These are phyloP conservation scores for Pythium biforme DNA, from an alignment of 352 stramenopile genomes.

Conservation along the genomic window DNA sequence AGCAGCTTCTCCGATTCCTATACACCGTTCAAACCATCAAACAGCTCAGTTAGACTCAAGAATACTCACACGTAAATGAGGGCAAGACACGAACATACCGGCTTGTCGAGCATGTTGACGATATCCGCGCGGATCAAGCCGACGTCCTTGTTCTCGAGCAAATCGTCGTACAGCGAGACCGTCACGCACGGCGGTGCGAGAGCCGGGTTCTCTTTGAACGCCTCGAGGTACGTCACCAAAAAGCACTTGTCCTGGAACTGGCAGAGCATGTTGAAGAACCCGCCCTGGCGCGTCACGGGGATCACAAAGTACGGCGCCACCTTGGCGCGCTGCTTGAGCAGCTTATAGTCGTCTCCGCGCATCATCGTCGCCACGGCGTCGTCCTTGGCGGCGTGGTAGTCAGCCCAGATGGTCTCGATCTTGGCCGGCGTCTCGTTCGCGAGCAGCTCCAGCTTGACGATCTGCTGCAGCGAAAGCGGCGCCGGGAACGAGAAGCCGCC, in stretches of 20 bases:
- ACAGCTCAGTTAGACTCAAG: not conserved
- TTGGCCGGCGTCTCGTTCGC: constrained; percentile 53
- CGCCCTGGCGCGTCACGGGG: constrained; percentile 79
- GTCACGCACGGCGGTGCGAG: constrained; percentile 75
- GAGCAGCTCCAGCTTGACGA: constrained; percentile 84
- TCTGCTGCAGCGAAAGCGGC: constrained; percentile 70
- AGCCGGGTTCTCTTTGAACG: constrained; percentile 83
- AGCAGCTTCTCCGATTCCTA: constrained; percentile 71
- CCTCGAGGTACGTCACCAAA: constrained; percentile 83
- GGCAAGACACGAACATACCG: constrained; percentile 25
- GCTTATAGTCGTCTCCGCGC: constrained; percentile 34
- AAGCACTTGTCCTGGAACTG: constrained; percentile 91
- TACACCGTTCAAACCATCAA: not conserved
- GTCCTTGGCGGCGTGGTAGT: constrained; percentile 77
- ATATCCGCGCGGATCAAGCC: constrained; percentile 76
- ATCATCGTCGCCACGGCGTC: constrained; percentile 67
- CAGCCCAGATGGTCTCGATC: constrained; percentile 74
- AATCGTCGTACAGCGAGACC: constrained; percentile 77
- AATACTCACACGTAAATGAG: constrained; percentile 2
- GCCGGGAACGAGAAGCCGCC: constrained; percentile 84
- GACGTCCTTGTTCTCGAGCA: constrained; percentile 73
- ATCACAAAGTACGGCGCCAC: constrained; percentile 76
- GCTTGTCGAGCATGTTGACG: constrained; percentile 86
- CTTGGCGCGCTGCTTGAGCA: constrained; percentile 48
- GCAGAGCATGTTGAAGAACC: constrained; percentile 88